Conservation (phyloP, 2,329 filamentous ascomycete genomes). For the Colletotrichum abscissum region DNA sequence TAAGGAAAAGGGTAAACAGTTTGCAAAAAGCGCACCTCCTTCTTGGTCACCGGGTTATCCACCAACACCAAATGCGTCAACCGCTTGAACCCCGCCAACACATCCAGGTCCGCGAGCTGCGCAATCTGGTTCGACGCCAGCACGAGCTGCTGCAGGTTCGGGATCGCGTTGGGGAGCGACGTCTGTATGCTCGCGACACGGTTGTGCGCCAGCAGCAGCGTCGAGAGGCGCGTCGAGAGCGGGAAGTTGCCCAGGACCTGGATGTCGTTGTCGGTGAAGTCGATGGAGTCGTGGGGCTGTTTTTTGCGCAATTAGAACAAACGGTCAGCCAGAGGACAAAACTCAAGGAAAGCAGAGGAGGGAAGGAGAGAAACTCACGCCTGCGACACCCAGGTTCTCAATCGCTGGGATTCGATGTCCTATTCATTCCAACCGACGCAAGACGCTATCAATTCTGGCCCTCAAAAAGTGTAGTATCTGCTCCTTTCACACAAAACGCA, state of each 20-base stretch:
- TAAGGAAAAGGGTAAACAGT: no score
- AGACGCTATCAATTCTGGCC: slow-evolving; percentile 84
- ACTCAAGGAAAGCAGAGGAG: neutral
- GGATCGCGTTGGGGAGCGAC: slow-evolving; percentile 78
- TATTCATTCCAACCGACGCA: slow-evolving; percentile 63
- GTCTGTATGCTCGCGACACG: slow-evolving; percentile 85
- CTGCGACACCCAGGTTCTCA: slow-evolving; percentile 96
- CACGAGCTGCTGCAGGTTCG: slow-evolving; percentile 84
- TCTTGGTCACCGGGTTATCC: slow-evolving; percentile 91
- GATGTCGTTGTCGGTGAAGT: slow-evolving; percentile 99
- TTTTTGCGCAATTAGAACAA: neutral
- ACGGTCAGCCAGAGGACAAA: slow-evolving; percentile 18
- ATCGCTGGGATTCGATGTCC: slow-evolving; percentile 98
- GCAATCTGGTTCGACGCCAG: slow-evolving; percentile 84
- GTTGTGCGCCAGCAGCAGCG: slow-evolving; percentile 90
- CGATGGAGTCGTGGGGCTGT: slow-evolving; percentile 94
- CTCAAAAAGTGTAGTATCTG: slow-evolving; percentile 88
- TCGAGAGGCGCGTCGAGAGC: slow-evolving; percentile 86
- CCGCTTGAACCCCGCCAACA: slow-evolving; percentile 74
- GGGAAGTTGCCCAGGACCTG: slow-evolving; percentile 91
- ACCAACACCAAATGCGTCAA: slow-evolving; percentile 84
- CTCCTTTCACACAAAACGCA: slow-evolving; percentile 86
- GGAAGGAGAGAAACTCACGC: slow-evolving; percentile 68
- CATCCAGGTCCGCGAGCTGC: slow-evolving; percentile 89
- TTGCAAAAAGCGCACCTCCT: slow-evolving; percentile 74